Evolutionary conservation across 768 basidiomycete genomes (phyloP).

Genomic region (Boletus reticulatus): DNA sequence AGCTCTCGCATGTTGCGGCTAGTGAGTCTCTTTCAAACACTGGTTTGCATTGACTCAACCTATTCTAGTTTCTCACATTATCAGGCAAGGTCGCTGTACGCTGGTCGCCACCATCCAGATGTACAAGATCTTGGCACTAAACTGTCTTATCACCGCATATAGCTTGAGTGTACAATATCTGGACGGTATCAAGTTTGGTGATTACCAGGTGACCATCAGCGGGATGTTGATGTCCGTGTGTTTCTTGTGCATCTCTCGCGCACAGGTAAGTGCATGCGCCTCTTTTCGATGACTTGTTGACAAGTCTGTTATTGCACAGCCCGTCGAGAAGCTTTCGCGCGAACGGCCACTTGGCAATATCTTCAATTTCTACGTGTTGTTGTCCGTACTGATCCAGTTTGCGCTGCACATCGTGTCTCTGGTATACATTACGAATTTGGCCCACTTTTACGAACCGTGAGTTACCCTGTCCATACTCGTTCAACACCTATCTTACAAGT

Average conservation of each 20-base stretch:
- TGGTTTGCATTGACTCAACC: background rate
- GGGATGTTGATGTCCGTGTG: conserved; percentile 95
- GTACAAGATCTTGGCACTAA: conserved; percentile 99
- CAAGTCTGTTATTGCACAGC: conserved; percentile 55
- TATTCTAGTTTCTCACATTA: conserved; percentile 87
- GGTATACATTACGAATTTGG: conserved; percentile 89
- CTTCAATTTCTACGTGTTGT: conserved; percentile 92
- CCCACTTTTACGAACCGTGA: conserved; percentile 74
- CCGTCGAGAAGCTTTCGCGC: conserved; percentile 92
- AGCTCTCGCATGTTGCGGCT: conserved; percentile 94
- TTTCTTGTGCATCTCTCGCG: conserved; percentile 96
- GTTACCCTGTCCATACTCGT: conserved; percentile 26
- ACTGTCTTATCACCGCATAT: conserved; percentile 98
- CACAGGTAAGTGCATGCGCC: conserved; percentile 60
- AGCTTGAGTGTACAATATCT: conserved; percentile 96
- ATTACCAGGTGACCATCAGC: conserved; percentile 96
- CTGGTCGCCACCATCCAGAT: conserved; percentile 98
- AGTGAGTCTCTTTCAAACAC: conserved; percentile 51
- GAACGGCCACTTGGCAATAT: conserved; percentile 95
- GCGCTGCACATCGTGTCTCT: conserved; percentile 87
- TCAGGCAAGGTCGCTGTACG: conserved; percentile 97
- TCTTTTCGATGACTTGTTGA: background rate
- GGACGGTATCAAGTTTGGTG: conserved; percentile 98
- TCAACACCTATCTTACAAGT: background rate
- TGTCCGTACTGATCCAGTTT: conserved; percentile 92